These are phyloP conservation scores for Sporormia fimetaria DNA, from an alignment of 495 filamentous ascomycete genomes.

Conservation along the genomic window DNA sequence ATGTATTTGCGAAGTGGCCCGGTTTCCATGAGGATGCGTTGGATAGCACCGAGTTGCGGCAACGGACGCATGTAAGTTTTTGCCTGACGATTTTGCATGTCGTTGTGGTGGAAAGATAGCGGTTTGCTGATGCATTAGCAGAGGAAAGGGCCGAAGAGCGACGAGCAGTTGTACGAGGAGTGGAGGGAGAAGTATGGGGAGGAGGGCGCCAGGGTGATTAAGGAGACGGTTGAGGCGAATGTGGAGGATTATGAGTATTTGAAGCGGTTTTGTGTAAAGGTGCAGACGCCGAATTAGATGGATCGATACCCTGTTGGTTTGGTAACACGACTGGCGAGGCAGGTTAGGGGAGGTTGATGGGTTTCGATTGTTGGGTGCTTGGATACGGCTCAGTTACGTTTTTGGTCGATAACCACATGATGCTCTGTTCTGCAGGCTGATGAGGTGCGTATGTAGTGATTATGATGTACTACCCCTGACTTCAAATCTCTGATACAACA, in stretches of 20 bases:
- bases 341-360: no score
- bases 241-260: slow-evolving; percentile 82
- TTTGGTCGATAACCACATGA: no score
- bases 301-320: no score
- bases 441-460: no score
- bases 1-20: slow-evolving; percentile 86
- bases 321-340: no score
- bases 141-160: slow-evolving; percentile 48
- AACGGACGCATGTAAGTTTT: slow-evolving; percentile 59
- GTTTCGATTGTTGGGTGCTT: no score
- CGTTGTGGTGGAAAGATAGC: neutral
- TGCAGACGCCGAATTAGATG: slow-evolving; percentile 25
- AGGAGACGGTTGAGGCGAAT: slow-evolving; percentile 64
- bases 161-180: slow-evolving; percentile 61
- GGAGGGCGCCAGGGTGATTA: slow-evolving; percentile 62
- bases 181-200: slow-evolving; percentile 77
- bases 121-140: slow-evolving; percentile 23
- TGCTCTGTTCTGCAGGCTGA: no score
- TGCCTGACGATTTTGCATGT: neutral
- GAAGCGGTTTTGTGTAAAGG: slow-evolving; percentile 73
- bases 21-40: slow-evolving; percentile 96
- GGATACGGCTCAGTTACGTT: no score
- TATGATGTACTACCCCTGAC: no score
- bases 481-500: no score
- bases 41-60: slow-evolving; percentile 57